Percentiles rank a stretch among this genome's conserved stretches.
phyloP scores from a whole-genome alignment of 1,139 yeast genomes.

The Taphrina pruni region DNA sequence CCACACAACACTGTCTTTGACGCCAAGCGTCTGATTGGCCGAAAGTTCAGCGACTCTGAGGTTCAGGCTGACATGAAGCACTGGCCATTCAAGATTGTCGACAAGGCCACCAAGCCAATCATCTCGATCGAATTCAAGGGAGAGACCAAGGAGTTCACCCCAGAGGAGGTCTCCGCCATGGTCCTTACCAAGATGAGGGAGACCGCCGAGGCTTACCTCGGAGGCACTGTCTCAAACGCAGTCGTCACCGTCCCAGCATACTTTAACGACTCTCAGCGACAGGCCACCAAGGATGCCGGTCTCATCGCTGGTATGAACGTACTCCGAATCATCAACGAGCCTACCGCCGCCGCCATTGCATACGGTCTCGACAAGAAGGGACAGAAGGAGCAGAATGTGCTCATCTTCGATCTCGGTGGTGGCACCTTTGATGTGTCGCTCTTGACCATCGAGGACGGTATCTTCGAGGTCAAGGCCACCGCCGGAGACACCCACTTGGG shows the following conservation, averaged over 20 bases:
- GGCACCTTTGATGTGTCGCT: constrained; percentile 99
- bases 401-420: constrained; percentile 97
- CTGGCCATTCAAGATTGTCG: constrained; percentile 93
- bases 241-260: constrained; percentile 95
- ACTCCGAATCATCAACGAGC: constrained; percentile 92
- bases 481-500: constrained; percentile 99
- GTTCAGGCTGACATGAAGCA: constrained; percentile 93
- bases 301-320: constrained; percentile 94
- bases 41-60: constrained; percentile 84
- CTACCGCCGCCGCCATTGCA: constrained; percentile 97
- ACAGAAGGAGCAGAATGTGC: constrained; percentile 83
- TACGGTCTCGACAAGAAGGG: constrained; percentile 94
- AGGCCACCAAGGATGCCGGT: constrained; percentile 97
- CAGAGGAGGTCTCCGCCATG: constrained; percentile 96
- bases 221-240: constrained; percentile 83
- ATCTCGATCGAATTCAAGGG: constrained; percentile 93
- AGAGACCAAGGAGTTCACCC: constrained; percentile 90
- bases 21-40: constrained; percentile 96
- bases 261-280: constrained; percentile 95
- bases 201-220: constrained; percentile 90
- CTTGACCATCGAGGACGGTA: constrained; percentile 97
- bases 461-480: constrained; percentile 98
- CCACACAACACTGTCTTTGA: constrained; percentile 95
- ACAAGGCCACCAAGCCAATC: constrained; percentile 83
- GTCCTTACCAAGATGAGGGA: constrained; percentile 94